A percentile compares a stretch with the other conserved stretches of the same genome.
These are phyloP conservation scores for Passiflora organensis DNA, from an alignment of 345 rosid species.

Conservation along the genomic window DNA sequence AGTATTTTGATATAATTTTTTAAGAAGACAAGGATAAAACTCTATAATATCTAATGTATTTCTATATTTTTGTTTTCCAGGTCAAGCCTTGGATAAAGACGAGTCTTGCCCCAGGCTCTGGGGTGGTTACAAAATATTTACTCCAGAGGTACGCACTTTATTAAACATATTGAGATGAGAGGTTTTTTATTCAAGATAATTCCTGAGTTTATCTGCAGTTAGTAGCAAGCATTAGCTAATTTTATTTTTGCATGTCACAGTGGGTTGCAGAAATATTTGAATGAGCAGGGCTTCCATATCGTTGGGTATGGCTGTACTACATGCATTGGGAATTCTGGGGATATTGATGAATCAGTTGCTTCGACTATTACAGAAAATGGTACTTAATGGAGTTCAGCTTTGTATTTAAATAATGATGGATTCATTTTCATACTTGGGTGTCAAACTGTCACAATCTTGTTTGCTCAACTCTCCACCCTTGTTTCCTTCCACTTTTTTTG, in stretches of 20 bases:
- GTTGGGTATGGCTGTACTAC: slow-evolving; percentile 99
- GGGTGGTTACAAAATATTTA: slow-evolving; percentile 94
- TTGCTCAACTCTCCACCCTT: background rate
- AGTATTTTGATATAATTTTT: too few relatives aligned
- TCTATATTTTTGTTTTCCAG: slow-evolving; percentile 34
- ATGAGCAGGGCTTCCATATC: slow-evolving; percentile 86
- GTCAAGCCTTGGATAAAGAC: slow-evolving; percentile 98
- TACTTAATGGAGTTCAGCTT: slow-evolving; percentile 18
- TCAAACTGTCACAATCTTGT: background rate
- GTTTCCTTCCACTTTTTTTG: background rate
- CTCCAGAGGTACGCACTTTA: slow-evolving; percentile 47
- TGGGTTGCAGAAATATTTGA: slow-evolving; percentile 83
- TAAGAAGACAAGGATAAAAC: too few relatives aligned
- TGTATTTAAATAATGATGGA: background rate
- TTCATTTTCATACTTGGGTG: slow-evolving; percentile 1
- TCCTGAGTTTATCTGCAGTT: background rate
- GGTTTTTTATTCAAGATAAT: background rate
- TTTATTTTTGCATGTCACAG: slow-evolving; percentile 36
- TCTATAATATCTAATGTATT: slow-evolving; percentile 5
- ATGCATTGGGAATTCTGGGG: slow-evolving; percentile 98
- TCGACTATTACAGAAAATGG: slow-evolving; percentile 93
- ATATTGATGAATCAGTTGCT: slow-evolving; percentile 85
- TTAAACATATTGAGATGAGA: background rate
- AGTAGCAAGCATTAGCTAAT: background rate
- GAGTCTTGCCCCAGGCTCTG: slow-evolving; percentile 99